Conservation (phyloP, 257 asterid species). For the Przewalskia tangutica region DNA sequence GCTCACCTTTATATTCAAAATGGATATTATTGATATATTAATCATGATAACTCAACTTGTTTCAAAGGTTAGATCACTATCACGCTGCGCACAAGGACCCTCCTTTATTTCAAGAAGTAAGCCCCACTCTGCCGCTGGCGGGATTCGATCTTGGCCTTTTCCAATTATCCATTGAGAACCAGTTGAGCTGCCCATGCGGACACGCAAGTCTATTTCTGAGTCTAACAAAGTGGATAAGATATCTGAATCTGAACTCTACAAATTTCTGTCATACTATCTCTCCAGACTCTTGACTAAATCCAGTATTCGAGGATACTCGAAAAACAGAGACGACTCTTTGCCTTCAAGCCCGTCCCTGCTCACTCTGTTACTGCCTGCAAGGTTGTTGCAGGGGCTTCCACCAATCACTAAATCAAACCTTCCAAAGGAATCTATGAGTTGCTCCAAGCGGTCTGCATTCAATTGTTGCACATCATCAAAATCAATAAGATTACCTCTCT, state of each 20-base stretch:
- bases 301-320: not conserved
- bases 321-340: not conserved
- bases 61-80: too few relatives aligned
- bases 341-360: slow-evolving; percentile 4
- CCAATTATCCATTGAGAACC: too few relatives aligned
- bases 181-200: too few relatives aligned
- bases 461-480: not conserved
- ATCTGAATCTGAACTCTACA: not conserved
- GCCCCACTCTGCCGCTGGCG: too few relatives aligned
- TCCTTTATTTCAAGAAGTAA: too few relatives aligned
- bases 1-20: too few relatives aligned
- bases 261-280: not conserved
- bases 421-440: not conserved
- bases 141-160: too few relatives aligned
- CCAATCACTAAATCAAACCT: not conserved
- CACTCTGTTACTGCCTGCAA: not conserved
- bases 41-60: too few relatives aligned
- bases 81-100: too few relatives aligned
- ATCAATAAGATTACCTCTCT: not conserved
- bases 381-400: slow-evolving; percentile 2
- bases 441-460: not conserved
- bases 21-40: too few relatives aligned
- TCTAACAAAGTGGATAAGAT: too few relatives aligned
- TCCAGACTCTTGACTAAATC: not conserved
- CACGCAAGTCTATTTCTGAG: too few relatives aligned